Conservation (phyloP, 768 basidiomycete species). For the Dictyophora rubrovolvata region DNA sequence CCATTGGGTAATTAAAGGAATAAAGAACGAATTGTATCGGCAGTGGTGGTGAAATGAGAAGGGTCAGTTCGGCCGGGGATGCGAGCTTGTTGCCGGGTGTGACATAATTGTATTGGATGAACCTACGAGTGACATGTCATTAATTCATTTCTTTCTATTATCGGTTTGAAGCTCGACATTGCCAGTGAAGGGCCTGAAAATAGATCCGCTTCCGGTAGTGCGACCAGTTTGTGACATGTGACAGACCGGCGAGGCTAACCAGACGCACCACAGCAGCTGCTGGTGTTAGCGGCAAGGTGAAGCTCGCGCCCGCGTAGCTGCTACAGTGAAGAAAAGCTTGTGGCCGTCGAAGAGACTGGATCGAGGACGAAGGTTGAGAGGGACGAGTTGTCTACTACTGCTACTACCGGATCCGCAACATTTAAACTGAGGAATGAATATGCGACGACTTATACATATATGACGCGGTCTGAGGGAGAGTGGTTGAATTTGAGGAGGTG, state of each 20-base stretch:
- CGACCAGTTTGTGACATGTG: not conserved
- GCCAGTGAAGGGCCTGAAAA: conserved; percentile 45
- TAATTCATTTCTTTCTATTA: too few relatives aligned
- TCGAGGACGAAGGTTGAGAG: conserved; percentile 2
- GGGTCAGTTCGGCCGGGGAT: conserved; percentile 84
- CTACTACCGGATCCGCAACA: not conserved
- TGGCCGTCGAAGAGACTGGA: too few relatives aligned
- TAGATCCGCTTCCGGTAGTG: not conserved
- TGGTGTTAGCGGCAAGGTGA: not conserved
- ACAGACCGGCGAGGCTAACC: conserved; percentile 4
- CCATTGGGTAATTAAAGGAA: too few relatives aligned
- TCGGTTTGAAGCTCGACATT: conserved; percentile 49
- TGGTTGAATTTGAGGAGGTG: conserved; percentile 71
- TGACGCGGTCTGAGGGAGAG: conserved; percentile 87
- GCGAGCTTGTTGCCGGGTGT: conserved; percentile 79
- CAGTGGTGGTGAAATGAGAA: conserved; percentile 83
- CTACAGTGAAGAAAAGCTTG: conserved; percentile 8
- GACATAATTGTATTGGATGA: conserved; percentile 84
- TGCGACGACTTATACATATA: conserved; percentile 68
- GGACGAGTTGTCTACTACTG: not conserved
- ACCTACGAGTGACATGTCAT: conserved; percentile 49
- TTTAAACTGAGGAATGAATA: conserved; percentile 28
- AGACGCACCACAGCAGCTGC: conserved; percentile 4
- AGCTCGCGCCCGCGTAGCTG: too few relatives aligned
- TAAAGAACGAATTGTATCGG: too few relatives aligned